A percentile compares a stretch with the other conserved stretches of the same genome.
These are phyloP conservation scores for Nannochloropsis granulata DNA, from an alignment of 108 stramenopile genomes.

Conservation along the genomic window DNA sequence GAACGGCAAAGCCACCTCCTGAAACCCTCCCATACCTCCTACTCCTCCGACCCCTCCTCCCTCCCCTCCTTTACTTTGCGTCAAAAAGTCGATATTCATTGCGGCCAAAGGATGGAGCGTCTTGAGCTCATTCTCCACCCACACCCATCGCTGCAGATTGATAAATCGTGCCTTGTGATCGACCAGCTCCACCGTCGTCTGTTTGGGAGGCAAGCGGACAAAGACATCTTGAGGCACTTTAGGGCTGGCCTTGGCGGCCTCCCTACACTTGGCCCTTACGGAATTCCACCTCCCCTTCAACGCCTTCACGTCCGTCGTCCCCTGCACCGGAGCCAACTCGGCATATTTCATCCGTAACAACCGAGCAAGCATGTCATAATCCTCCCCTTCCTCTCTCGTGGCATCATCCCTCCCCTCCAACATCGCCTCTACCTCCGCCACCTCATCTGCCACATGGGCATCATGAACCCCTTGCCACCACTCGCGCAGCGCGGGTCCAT, in stretches of 20 bases:
- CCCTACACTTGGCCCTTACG: constrained; percentile 23
- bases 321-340: neutral
- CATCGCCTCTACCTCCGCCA: constrained; percentile 40
- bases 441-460: constrained; percentile 48
- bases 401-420: constrained; percentile 37
- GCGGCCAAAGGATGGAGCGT: constrained; percentile 89
- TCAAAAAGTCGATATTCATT: constrained; percentile 71
- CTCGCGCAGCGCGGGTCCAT: constrained; percentile 71
- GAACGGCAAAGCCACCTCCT: constrained; percentile 71
- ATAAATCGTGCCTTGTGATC: constrained; percentile 88
- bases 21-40: neutral
- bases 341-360: neutral
- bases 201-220: constrained; percentile 1
- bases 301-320: constrained; percentile 6
- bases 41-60: neutral
- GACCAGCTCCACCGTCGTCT: constrained; percentile 52
- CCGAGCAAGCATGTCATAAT: neutral
- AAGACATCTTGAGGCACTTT: neutral
- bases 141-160: constrained; percentile 93
- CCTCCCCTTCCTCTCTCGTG: constrained; percentile 12
- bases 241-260: neutral
- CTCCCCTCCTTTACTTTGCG: constrained; percentile 42
- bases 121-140: constrained; percentile 33
- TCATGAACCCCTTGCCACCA: constrained; percentile 76
- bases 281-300: constrained; percentile 15